phyloP scores from a whole-genome alignment of 257 asterid genomes.

The Solanum chilense region DNA sequence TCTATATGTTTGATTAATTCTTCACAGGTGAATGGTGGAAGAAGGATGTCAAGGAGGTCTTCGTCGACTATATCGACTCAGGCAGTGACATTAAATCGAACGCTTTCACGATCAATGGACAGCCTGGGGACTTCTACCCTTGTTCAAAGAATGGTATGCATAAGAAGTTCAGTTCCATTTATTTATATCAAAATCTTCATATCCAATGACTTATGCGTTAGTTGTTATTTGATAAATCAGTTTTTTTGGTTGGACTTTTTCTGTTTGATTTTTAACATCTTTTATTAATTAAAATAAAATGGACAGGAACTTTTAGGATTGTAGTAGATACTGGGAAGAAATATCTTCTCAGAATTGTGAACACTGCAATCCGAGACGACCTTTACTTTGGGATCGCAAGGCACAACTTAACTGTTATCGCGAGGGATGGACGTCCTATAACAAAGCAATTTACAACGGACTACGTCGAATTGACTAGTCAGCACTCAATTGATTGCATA shows the following conservation, averaged over 20 bases:
- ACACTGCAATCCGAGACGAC: neutral
- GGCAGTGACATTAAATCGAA: neutral
- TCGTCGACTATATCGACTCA: neutral
- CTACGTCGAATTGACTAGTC: neutral
- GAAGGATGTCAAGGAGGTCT: neutral
- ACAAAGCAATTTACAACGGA: neutral
- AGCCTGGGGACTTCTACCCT: neutral
- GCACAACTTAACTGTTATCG: neutral
- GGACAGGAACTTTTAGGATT: neutral
- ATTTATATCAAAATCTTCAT: too few species aligned
- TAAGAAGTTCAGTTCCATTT: accelerated
- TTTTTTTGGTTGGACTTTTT: too few species aligned
- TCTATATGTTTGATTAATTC: neutral
- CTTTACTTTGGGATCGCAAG: constrained; percentile 7
- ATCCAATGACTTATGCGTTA: too few species aligned
- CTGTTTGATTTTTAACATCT: too few species aligned
- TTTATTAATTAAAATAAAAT: neutral
- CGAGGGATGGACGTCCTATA: neutral
- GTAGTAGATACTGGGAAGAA: neutral
- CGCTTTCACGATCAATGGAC: neutral
- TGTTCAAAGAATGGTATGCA: neutral
- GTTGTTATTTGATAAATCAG: too few species aligned
- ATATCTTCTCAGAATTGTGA: neutral
- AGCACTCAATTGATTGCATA: neutral
- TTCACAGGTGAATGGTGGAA: constrained; percentile 8